Percentiles rank a stretch among this genome's conserved stretches.
Evolutionary conservation across 768 basidiomycete genomes (phyloP).

Genomic region (Crassisporium funariophilum): DNA sequence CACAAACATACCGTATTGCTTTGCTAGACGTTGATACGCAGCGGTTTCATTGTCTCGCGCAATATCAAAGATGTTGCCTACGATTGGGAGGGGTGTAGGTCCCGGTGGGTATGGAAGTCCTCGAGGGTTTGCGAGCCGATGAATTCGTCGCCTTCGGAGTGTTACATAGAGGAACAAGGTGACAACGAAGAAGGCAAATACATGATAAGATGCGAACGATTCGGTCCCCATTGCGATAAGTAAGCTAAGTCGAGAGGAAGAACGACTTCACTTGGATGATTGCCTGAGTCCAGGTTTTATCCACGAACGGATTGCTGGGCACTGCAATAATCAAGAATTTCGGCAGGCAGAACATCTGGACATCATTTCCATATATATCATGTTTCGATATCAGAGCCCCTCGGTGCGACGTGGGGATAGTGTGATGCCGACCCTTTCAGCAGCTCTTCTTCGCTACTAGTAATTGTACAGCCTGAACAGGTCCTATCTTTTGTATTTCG

Average conservation of each 20-base stretch:
- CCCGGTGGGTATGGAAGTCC: constrained; percentile 53
- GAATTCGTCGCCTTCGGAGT: constrained; percentile 11
- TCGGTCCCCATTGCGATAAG: neutral
- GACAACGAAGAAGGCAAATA: constrained; percentile 5
- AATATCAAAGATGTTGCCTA: constrained; percentile 56
- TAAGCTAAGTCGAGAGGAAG: neutral
- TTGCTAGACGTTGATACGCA: constrained; percentile 42
- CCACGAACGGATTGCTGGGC: no score
- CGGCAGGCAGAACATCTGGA: no score
- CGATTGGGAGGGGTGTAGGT: constrained; percentile 50
- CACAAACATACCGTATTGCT: constrained; percentile 46
- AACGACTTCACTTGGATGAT: no score
- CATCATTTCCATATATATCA: no score
- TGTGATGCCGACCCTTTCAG: no score
- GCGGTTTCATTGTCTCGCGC: constrained; percentile 39
- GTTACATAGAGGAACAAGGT: constrained; percentile 9
- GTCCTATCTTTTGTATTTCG: no score
- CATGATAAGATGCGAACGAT: neutral
- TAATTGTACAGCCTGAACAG: no score
- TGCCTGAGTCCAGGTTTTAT: no score
- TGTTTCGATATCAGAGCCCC: no score
- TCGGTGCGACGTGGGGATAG: no score
- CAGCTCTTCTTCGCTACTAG: no score
- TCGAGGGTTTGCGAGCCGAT: constrained; percentile 22
- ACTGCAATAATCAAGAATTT: no score